Conservation (phyloP, 2,329 filamentous ascomycete species). For the Xylariales sp. region DNA sequence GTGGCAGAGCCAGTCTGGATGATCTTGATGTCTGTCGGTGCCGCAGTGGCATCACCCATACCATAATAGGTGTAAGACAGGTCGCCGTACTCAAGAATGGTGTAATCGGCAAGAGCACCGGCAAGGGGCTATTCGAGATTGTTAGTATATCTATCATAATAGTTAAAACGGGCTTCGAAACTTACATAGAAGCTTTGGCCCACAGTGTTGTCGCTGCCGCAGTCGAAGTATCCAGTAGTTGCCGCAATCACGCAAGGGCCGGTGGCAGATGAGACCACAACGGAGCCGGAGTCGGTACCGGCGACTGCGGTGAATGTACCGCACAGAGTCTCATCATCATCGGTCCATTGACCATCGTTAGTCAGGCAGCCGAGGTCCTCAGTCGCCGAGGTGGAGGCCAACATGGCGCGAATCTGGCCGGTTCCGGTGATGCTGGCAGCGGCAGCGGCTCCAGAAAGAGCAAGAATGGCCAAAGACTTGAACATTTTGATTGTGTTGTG, state of each 20-base stretch:
- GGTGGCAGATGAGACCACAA: not conserved
- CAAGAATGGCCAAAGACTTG: not conserved
- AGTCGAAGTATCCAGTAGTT: not conserved
- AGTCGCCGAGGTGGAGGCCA: not conserved
- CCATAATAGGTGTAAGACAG: too few relatives aligned
- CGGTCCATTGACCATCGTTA: not conserved
- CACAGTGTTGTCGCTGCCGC: not conserved
- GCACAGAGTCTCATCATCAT: not conserved
- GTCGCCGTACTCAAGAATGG: too few relatives aligned
- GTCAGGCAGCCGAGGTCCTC: slow-evolving; percentile 4
- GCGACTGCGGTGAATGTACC: not conserved
- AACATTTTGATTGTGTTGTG: slow-evolving; percentile 1
- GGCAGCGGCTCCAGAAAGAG: not conserved
- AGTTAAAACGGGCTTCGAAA: not conserved
- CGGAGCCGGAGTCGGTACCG: not conserved
- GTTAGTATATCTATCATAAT: not conserved
- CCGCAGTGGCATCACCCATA: too few relatives aligned
- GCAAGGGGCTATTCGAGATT: too few relatives aligned
- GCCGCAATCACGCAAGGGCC: not conserved
- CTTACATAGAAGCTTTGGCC: too few relatives aligned
- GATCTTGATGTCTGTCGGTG: too few relatives aligned
- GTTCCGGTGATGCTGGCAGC: slow-evolving; percentile 2
- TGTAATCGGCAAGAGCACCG: too few relatives aligned
- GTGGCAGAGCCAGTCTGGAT: too few relatives aligned
- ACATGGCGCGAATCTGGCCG: slow-evolving; percentile 3